Evolutionary conservation across 225 moss, liverwort and hornwort genomes (phyloP), one percentile per base, ranked within the genome.

Genomic region (Takakia lepidozioides): DNA sequence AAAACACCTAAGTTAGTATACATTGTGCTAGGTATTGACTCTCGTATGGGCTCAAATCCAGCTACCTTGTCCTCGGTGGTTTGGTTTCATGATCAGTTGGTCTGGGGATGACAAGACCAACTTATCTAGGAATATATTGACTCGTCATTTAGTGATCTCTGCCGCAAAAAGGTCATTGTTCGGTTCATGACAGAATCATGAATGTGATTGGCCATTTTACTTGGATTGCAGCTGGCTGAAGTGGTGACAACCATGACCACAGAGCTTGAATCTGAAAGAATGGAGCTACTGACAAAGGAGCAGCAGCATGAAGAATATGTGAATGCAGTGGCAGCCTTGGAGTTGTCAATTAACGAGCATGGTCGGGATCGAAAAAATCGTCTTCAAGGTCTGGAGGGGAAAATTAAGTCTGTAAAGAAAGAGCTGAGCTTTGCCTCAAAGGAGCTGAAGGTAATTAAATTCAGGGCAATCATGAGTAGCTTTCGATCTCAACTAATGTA

Each of bases 371-470:
- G 81, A 29, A 81, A 84, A 45, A 63, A 67, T 35, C 73, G 74
- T 30, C 68, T 93, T 56, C 65, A 70, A 38, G 72, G 75, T 25
- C 59, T 93, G 54, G 93, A 93, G 62, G 89, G 52, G 30, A 83
- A 78, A 38, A 89, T 93, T 20, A 89, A 82, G 60, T 79, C 69
- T 11, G 67, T 73, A 22, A 93, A 84, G 45, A 83, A 84, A 65
- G 89, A 93, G 56, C 39, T 84, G 71, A 73, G 68, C 37, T 60
- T 76, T 58, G 67, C 76, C 29, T 77, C 86, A 1, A 86, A 84
- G 60, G 81, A 84, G 22, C 81, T 89, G 29, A 93, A 93, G 86
- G 92, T 88, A 64, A 4, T 19, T 6, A 17, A 43, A n/a, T n/a
- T n/a, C n/a, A n/a, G n/a, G n/a, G n/a, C n/a, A n/a, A n/a, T n/a